phyloP scores from a whole-genome alignment of 306 rosid species.

The Lablab purpureus region DNA sequence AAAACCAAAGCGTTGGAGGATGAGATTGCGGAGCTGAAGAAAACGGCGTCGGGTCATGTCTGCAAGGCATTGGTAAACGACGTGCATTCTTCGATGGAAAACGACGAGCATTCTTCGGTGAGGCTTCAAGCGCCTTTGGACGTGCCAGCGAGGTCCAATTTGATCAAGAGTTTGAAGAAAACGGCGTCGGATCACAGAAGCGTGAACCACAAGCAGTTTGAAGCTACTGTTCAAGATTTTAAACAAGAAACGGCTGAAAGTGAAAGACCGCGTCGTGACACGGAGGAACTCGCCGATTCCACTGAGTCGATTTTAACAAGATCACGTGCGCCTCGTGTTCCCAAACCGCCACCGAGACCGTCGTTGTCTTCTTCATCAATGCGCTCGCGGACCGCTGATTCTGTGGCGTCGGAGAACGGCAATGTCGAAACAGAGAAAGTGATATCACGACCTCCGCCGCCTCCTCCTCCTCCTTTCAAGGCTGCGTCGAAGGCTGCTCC shows the following conservation, averaged over 20 bases:
- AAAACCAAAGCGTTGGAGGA: constrained; percentile 62
- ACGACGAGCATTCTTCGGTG: constrained; percentile 60
- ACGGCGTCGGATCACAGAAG: constrained; percentile 36
- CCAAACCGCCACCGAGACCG: constrained; percentile 88
- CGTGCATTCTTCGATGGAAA: constrained; percentile 39
- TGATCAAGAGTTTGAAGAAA: constrained; percentile 64
- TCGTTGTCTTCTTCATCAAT: constrained; percentile 47
- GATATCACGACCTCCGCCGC: constrained; percentile 43
- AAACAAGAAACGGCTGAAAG: constrained; percentile 60
- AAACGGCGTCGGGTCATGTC: constrained; percentile 50
- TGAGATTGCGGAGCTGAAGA: constrained; percentile 66
- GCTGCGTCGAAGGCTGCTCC: constrained; percentile 51
- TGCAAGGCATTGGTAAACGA: constrained; percentile 43
- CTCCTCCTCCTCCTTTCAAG: constrained; percentile 46
- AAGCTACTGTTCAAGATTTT: constrained; percentile 48
- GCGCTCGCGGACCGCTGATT: constrained; percentile 25
- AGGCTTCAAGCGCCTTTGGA: constrained; percentile 71
- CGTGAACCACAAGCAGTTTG: constrained; percentile 48
- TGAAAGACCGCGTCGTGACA: constrained; percentile 70
- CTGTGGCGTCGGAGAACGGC: constrained; percentile 32
- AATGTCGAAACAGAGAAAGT: constrained; percentile 43
- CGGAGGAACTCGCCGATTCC: constrained; percentile 73
- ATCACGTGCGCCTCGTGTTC: constrained; percentile 80
- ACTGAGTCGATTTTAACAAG: constrained; percentile 48
- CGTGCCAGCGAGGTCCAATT: constrained; percentile 58